A percentile compares a stretch with the other conserved stretches of the same genome.
These are phyloP conservation scores for Hanseniaspora opuntiae DNA, from an alignment of 805 yeast species.

Conservation along the genomic window DNA sequence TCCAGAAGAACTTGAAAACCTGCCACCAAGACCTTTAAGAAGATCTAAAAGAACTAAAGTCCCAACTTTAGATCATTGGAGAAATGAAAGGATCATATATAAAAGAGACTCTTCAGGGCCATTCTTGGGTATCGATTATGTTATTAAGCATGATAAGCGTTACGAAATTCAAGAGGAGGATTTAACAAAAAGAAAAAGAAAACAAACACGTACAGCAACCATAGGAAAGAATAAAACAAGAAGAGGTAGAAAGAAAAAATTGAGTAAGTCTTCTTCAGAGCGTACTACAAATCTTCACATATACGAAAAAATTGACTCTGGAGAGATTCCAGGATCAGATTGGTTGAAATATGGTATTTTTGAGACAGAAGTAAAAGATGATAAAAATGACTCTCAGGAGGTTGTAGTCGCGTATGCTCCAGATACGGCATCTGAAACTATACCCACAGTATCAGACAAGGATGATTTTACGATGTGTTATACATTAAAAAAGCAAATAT, in stretches of 20 bases:
- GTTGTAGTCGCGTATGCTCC: conserved; percentile 19
- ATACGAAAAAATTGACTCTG: conserved; percentile 18
- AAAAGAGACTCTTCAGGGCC: conserved; percentile 28
- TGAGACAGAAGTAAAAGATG: conserved; percentile 19
- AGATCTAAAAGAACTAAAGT: conserved; percentile 53
- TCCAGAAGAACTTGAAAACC: conserved; percentile 17
- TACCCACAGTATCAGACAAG: background rate
- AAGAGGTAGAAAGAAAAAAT: conserved; percentile 12
- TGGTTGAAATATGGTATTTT: conserved; percentile 24
- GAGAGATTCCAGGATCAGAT: conserved; percentile 17
- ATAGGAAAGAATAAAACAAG: conserved; percentile 16
- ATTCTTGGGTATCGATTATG: conserved; percentile 45
- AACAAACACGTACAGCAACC: conserved; percentile 5
- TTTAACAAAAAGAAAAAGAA: conserved; percentile 14
- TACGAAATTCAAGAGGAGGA: conserved; percentile 23
- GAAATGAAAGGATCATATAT: conserved; percentile 63
- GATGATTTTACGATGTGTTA: conserved; percentile 9
- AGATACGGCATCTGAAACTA: conserved; percentile 19
- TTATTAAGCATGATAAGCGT: conserved; percentile 32
- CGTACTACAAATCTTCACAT: conserved; percentile 20
- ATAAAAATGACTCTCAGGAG: conserved; percentile 21
- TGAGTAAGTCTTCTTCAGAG: conserved; percentile 17
- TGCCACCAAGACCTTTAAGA: conserved; percentile 27
- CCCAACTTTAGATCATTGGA: conserved; percentile 72
- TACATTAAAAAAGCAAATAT: conserved; percentile 31